These are phyloP conservation scores for Termitomyces heimii DNA, from an alignment of 768 basidiomycete genomes.

Conservation along the genomic window DNA sequence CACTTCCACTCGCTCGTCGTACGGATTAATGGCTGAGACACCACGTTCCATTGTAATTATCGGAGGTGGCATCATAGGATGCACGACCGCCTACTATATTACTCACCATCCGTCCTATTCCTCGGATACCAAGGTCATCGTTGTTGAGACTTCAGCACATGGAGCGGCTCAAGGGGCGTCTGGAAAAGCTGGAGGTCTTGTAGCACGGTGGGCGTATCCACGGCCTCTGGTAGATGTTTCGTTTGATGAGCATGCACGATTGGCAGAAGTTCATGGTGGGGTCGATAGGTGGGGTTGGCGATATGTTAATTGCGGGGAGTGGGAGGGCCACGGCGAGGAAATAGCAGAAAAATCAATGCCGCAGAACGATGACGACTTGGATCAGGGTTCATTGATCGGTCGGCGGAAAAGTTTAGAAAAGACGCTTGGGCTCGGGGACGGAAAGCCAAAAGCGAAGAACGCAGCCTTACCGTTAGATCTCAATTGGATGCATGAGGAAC, in stretches of 20 bases:
- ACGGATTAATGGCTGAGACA: constrained; percentile 3
- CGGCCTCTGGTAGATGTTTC: constrained; percentile 65
- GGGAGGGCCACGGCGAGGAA: constrained; percentile 58
- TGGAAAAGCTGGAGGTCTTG: constrained; percentile 80
- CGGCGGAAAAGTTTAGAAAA: constrained; percentile 45
- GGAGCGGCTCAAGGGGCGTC: constrained; percentile 76
- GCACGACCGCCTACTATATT: constrained; percentile 79
- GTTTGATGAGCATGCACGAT: constrained; percentile 65
- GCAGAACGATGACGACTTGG: constrained; percentile 17
- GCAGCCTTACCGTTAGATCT: constrained; percentile 46
- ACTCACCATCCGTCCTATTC: constrained; percentile 47
- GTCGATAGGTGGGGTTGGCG: constrained; percentile 79
- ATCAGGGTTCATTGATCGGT: constrained; percentile 1
- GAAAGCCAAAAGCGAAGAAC: constrained; percentile 14
- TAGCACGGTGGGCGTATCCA: constrained; percentile 83
- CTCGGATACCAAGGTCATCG: constrained; percentile 39
- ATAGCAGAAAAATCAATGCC: constrained; percentile 6
- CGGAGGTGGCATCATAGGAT: constrained; percentile 85
- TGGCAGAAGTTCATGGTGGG: constrained; percentile 68
- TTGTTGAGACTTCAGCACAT: constrained; percentile 65
- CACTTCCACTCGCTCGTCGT: neutral
- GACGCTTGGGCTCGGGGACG: constrained; percentile 39
- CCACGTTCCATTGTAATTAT: constrained; percentile 59
- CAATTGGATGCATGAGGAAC: constrained; percentile 46
- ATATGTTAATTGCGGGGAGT: constrained; percentile 64